A percentile compares a stretch with the other conserved stretches of the same genome.
phyloP scores from a whole-genome alignment of 306 rosid genomes.

The Cajanus cajan region DNA sequence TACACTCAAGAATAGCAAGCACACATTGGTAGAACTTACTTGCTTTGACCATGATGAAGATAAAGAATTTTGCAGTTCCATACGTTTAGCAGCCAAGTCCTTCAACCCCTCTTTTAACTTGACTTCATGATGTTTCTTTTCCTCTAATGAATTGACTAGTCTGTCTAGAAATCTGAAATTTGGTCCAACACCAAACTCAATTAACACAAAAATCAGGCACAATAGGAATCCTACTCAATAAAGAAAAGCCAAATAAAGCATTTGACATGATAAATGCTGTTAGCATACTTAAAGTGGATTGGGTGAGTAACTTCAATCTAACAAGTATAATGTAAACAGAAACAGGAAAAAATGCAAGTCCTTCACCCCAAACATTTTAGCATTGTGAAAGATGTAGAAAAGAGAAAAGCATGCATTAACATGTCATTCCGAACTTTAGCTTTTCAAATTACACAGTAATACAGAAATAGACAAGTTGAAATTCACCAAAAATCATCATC shows the following conservation, averaged over 20 bases:
- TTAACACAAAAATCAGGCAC: slow-evolving; percentile 1
- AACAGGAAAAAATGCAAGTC: neutral
- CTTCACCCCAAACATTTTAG: neutral
- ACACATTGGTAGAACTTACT: slow-evolving; percentile 43
- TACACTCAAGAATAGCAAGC: neutral
- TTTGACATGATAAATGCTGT: neutral
- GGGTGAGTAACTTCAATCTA: neutral
- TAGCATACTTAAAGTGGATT: neutral
- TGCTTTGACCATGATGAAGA: slow-evolving; percentile 93
- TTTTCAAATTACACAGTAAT: neutral
- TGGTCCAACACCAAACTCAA: slow-evolving; percentile 21
- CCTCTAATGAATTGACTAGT: slow-evolving; percentile 78
- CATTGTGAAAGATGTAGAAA: neutral
- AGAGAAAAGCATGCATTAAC: neutral
- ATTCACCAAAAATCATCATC: neutral
- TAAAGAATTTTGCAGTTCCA: slow-evolving; percentile 90
- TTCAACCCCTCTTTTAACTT: slow-evolving; percentile 85
- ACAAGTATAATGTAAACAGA: neutral
- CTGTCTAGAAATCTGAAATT: slow-evolving; percentile 83
- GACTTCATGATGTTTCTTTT: slow-evolving; percentile 85
- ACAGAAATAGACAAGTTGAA: slow-evolving; percentile 6
- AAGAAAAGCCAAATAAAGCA: neutral
- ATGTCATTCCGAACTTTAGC: neutral
- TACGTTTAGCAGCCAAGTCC: slow-evolving; percentile 75
- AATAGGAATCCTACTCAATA: neutral